These are phyloP conservation scores for Russula sp. DNA, from an alignment of 768 basidiomycete species.

Conservation along the genomic window DNA sequence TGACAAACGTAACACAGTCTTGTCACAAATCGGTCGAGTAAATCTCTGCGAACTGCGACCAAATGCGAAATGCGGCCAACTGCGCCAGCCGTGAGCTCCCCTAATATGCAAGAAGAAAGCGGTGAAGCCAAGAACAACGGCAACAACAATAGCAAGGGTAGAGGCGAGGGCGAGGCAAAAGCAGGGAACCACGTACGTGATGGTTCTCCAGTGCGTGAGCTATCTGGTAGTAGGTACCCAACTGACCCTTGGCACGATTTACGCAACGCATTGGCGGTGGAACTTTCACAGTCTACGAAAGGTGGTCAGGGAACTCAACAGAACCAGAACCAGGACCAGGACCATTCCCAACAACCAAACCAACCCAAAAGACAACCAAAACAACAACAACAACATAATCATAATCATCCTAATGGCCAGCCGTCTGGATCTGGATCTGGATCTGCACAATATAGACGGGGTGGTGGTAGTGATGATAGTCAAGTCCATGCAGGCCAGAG, in stretches of 20 bases:
- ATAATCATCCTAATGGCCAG: neutral
- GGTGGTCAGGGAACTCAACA: neutral
- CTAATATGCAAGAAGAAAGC: neutral
- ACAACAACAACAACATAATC: neutral
- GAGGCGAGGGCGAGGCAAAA: neutral
- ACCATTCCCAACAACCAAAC: neutral
- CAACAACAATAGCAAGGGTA: neutral
- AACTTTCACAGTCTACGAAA: slow-evolving; percentile 9
- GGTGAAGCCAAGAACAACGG: too few relatives aligned
- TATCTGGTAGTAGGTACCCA: neutral
- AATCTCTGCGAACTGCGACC: too few relatives aligned
- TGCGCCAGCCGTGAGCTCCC: too few relatives aligned
- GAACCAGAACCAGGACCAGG: neutral
- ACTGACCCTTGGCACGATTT: slow-evolving; percentile 9
- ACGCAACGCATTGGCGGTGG: neutral
- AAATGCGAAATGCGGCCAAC: too few relatives aligned
- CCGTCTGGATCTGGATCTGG: neutral
- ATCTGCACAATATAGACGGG: neutral
- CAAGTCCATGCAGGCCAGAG: slow-evolving; percentile 4
- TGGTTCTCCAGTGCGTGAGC: neutral
- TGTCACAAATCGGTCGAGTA: too few relatives aligned
- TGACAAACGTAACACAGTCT: too few relatives aligned
- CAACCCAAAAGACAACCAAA: too few relatives aligned
- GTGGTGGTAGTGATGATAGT: neutral
- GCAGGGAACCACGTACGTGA: slow-evolving; percentile 7